Evolutionary conservation across 805 yeast genomes (phyloP).

Genomic region (Wickerhamiella azyma): DNA sequence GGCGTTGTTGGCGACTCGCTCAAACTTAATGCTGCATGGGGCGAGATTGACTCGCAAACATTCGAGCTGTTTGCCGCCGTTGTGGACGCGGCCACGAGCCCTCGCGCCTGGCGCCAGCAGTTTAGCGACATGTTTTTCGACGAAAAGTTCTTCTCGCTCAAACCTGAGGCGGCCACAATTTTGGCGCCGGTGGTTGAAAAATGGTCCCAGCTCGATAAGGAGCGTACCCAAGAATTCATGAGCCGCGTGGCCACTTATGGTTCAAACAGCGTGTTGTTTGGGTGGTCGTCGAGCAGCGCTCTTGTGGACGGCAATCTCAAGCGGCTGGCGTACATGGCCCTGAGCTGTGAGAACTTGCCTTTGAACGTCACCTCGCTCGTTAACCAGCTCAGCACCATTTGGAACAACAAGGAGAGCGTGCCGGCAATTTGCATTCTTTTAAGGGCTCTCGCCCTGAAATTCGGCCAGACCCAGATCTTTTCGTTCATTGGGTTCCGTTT

Average conservation of each 20-base stretch:
- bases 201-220: conserved; percentile 58
- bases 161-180: conserved; percentile 20
- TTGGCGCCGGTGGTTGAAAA: conserved; percentile 46
- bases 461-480: conserved; percentile 61
- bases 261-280: conserved; percentile 47
- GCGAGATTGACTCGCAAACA: conserved; percentile 22
- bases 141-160: conserved; percentile 36
- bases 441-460: conserved; percentile 50
- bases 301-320: conserved; percentile 39
- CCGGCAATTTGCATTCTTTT: conserved; percentile 38
- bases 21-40: no score
- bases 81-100: conserved; percentile 24
- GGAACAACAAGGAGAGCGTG: conserved; percentile 34
- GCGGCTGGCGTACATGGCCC: conserved; percentile 48
- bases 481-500: conserved; percentile 47
- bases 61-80: conserved; percentile 33
- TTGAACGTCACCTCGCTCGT: conserved; percentile 14
- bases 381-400: conserved; percentile 17
- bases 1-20: conserved; percentile 39
- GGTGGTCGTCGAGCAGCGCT: conserved; percentile 58
- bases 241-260: conserved; percentile 34
- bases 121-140: conserved; percentile 57
- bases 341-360: conserved; percentile 38
- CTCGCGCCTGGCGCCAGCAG: conserved; percentile 48
- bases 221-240: conserved; percentile 40